A percentile compares a stretch with the other conserved stretches of the same genome.
These are phyloP conservation scores for Backusella tuberculispora DNA, from an alignment of 192 early-diverging fungal species.

Conservation along the genomic window DNA sequence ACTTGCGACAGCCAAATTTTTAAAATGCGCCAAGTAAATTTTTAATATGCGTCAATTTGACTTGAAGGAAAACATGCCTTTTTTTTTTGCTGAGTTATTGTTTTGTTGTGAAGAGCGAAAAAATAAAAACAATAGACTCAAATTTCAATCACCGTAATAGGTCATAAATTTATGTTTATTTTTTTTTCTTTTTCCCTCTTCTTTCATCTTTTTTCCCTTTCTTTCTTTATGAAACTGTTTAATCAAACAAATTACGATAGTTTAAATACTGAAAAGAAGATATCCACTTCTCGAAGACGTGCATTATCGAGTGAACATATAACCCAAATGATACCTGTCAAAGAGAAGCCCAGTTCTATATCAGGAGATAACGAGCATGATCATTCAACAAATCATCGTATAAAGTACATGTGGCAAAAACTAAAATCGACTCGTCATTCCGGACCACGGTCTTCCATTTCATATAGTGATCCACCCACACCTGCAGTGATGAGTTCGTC, in stretches of 20 bases:
- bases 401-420: slow-evolving; percentile 15
- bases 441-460: neutral
- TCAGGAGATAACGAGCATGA: neutral
- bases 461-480: slow-evolving; percentile 9
- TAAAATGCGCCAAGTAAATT: no score
- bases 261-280: neutral
- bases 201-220: neutral
- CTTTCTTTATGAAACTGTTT: neutral
- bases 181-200: neutral
- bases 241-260: neutral
- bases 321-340: neutral
- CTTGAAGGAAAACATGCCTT: neutral
- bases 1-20: no score
- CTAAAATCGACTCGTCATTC: neutral
- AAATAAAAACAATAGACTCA: slow-evolving; percentile 10
- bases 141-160: neutral
- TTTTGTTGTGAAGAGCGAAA: neutral
- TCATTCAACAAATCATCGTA: slow-evolving; percentile 1
- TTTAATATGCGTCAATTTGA: no score
- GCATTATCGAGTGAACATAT: neutral
- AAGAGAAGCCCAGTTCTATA: neutral
- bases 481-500: neutral
- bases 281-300: neutral
- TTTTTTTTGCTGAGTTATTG: neutral
- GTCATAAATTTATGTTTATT: neutral